Percentiles rank a stretch among this genome's conserved stretches.
Conservation (phyloP, 2,329 filamentous ascomycete genomes). For the Colletotrichum caudatum region DNA sequence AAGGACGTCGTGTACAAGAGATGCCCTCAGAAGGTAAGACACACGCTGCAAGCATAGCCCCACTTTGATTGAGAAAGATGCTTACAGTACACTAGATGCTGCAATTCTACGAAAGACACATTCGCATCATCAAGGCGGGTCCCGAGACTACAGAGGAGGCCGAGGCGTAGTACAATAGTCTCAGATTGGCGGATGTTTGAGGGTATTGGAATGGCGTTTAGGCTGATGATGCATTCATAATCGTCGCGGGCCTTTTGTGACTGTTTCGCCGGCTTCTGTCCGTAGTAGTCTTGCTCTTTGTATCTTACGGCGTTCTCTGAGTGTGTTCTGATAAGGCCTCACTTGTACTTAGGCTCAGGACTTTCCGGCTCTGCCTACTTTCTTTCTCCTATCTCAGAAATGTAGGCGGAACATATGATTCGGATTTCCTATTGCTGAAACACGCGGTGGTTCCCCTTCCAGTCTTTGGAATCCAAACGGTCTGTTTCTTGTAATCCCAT, state of each 20-base stretch:
- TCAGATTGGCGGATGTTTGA: not conserved
- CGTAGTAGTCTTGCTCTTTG: not conserved
- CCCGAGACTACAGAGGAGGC: conserved; percentile 27
- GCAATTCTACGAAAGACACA: conserved; percentile 69
- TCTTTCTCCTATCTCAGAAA: not conserved
- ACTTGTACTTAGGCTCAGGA: not conserved
- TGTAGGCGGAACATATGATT: not conserved
- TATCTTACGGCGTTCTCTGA: not conserved
- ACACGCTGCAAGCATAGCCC: not conserved
- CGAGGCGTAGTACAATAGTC: not conserved
- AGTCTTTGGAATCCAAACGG: not conserved
- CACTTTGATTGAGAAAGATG: not conserved
- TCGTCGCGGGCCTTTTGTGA: not conserved
- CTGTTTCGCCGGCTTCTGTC: not conserved
- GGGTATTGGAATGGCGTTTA: not conserved
- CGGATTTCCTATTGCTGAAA: not conserved
- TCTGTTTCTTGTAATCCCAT: not conserved
- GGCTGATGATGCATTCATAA: conserved; percentile 1
- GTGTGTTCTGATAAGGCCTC: not conserved
- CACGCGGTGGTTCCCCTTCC: not conserved
- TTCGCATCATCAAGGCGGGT: conserved; percentile 62
- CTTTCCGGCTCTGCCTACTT: not conserved
- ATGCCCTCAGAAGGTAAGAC: conserved; percentile 80
- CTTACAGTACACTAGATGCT: conserved; percentile 61
- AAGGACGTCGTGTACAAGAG: conserved; percentile 77